These are phyloP conservation scores for Corrigiola litoralis DNA, from an alignment of 179 eudicot genomes.

Conservation along the genomic window DNA sequence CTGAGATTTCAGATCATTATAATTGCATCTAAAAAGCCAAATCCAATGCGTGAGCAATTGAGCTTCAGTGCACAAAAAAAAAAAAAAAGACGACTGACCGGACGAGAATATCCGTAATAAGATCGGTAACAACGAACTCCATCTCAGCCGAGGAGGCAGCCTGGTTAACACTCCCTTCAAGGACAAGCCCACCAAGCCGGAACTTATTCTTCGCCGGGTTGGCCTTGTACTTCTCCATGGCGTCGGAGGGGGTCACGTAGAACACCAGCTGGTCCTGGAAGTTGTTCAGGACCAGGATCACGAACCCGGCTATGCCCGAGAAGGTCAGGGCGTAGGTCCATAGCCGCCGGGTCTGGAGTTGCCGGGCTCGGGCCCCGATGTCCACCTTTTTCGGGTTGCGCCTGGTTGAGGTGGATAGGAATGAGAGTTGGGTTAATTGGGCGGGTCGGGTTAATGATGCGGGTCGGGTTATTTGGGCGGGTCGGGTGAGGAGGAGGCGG, in stretches of 20 bases:
- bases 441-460: slow-evolving; percentile 9
- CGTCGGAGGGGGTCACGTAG: slow-evolving; percentile 81
- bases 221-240: slow-evolving; percentile 39
- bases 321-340: slow-evolving; percentile 83
- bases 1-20: too few species aligned
- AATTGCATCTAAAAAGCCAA: background rate
- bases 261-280: slow-evolving; percentile 87
- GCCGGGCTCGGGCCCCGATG: slow-evolving; percentile 88
- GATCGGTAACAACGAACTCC: slow-evolving; percentile 85
- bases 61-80: background rate
- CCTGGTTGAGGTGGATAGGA: slow-evolving; percentile 52
- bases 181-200: slow-evolving; percentile 81
- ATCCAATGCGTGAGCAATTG: background rate
- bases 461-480: slow-evolving; percentile 1
- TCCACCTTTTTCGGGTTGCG: slow-evolving; percentile 35
- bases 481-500: background rate
- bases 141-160: slow-evolving; percentile 60
- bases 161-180: slow-evolving; percentile 68
- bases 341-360: slow-evolving; percentile 73
- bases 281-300: slow-evolving; percentile 63
- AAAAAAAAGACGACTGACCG: slow-evolving; percentile 18
- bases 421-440: slow-evolving; percentile 20
- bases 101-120: slow-evolving; percentile 76
- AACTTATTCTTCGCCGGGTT: slow-evolving; percentile 57
- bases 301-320: slow-evolving; percentile 76